phyloP scores from a whole-genome alignment of 768 basidiomycete genomes.

The Rossbeevera mucosa region DNA sequence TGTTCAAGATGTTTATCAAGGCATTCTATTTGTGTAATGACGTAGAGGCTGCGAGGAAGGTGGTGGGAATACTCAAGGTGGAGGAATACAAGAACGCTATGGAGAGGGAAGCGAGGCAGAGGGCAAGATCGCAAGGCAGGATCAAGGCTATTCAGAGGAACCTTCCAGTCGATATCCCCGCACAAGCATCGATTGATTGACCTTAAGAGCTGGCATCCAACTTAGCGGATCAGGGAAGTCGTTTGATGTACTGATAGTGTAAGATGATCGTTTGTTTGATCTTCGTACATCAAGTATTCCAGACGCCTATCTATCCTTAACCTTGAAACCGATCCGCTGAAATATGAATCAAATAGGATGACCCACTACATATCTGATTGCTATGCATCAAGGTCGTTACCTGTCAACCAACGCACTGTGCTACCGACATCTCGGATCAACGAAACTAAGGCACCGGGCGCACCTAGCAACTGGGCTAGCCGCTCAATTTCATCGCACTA shows the following conservation, averaged over 20 bases:
- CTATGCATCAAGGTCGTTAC: too few species aligned
- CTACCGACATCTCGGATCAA: background rate
- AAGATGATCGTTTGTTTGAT: background rate
- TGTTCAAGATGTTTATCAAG: slow-evolving; percentile 71
- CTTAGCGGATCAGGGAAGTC: background rate
- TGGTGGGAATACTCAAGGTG: slow-evolving; percentile 53
- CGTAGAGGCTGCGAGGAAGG: slow-evolving; percentile 43
- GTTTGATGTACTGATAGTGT: background rate
- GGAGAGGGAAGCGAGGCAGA: slow-evolving; percentile 14
- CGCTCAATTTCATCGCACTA: background rate
- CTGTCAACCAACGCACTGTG: too few species aligned
- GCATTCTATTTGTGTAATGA: slow-evolving; percentile 58
- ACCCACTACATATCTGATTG: too few species aligned
- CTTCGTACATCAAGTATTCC: background rate
- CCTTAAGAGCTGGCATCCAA: background rate
- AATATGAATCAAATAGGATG: too few species aligned
- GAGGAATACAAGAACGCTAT: slow-evolving; percentile 22
- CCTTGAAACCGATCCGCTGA: too few species aligned
- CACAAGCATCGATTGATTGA: slow-evolving; percentile 8
- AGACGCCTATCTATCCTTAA: background rate
- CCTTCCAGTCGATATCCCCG: background rate
- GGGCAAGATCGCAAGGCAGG: slow-evolving; percentile 20
- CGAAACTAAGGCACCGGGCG: background rate
- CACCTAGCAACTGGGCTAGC: background rate
- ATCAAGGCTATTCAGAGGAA: slow-evolving; percentile 8